Base-by-base conservation (phyloP, 1,284 basidiomycete genomes). In the Cutaneotrichosporon sp. region DNA sequence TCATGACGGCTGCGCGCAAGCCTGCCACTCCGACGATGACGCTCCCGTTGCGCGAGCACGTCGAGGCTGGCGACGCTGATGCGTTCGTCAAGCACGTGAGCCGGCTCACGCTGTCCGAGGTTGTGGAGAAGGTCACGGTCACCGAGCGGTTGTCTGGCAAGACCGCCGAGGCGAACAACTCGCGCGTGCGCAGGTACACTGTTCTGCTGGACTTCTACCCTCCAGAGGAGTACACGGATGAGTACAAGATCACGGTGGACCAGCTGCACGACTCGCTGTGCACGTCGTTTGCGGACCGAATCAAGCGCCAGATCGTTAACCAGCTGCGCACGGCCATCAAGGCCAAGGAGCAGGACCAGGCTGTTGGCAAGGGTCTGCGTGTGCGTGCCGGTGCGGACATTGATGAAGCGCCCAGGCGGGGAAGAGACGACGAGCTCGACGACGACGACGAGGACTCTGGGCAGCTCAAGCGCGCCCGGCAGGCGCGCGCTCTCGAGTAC, bases 21-120 rank as follows among this genome's bases (percentile, higher is more conserved):
- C 97, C 96, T 64, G 95, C 95, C 80, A 99, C 96, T 3, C 97
- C 97, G 14, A 98, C 95, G n/a, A 99, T 99, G 97, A 89, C 85
- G 50, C 90, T 99, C 81, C 88, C 87, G 32, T 85, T 95, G 55
- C 84, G 86, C 38, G 75, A 81, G 58, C 34, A 61, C 75, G 83
- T 86, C 40, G 73, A 86, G 46, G 81, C 85, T 56, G 81, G 84
- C 47, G 86, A 90, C 66, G 83, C 92, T 61, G 86, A 87, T 65
- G 76, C 83, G 9, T 98, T 98, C 83, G 93, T 94, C 85, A 97
- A 97, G 81, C 86, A 88, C 69, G 92, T 92, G 34, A 92, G 89
- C 68, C 88, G 89, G 26, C 85, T 99, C 38, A 88, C 90, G 13
- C 86, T 99, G 32, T 91, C 95, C 8, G 92, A 98, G 78, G 84